These are phyloP conservation scores for Corrigiola litoralis DNA, from an alignment of 179 eudicot species.

Conservation along the genomic window DNA sequence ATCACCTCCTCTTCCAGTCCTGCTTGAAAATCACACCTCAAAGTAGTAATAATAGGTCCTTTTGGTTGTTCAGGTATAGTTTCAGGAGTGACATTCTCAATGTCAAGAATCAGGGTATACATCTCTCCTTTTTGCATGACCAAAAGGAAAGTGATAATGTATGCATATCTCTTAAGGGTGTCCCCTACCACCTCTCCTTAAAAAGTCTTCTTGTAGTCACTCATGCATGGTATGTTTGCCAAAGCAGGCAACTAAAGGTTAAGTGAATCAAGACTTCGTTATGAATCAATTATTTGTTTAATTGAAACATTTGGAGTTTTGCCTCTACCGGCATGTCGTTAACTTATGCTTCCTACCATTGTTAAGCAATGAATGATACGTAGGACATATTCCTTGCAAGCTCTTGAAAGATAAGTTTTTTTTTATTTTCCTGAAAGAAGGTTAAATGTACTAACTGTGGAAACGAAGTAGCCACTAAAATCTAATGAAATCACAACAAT, in stretches of 20 bases:
- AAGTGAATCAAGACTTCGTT: constrained; percentile 17
- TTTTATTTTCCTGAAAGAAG: too few relatives aligned
- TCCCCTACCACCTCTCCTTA: constrained; percentile 23
- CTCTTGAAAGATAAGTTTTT: neutral
- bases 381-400: neutral
- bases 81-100: too few relatives aligned
- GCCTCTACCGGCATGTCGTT: constrained; percentile 10
- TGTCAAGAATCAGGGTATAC: too few relatives aligned
- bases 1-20: too few relatives aligned
- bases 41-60: too few relatives aligned
- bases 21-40: too few relatives aligned
- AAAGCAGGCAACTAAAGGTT: constrained; percentile 16
- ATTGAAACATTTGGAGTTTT: neutral
- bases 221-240: constrained; percentile 29
- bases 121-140: constrained; percentile 4
- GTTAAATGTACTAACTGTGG: too few relatives aligned
- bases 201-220: neutral
- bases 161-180: constrained; percentile 21
- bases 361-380: too few relatives aligned
- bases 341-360: too few relatives aligned
- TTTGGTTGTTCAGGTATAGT: too few relatives aligned
- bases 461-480: too few relatives aligned
- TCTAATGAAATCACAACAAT: too few relatives aligned
- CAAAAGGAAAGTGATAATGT: constrained; percentile 17
- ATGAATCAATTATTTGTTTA: neutral